Evolutionary conservation across 2,329 filamentous ascomycete species (phyloP).

Genomic region (Phyllosticta capitalensis): DNA sequence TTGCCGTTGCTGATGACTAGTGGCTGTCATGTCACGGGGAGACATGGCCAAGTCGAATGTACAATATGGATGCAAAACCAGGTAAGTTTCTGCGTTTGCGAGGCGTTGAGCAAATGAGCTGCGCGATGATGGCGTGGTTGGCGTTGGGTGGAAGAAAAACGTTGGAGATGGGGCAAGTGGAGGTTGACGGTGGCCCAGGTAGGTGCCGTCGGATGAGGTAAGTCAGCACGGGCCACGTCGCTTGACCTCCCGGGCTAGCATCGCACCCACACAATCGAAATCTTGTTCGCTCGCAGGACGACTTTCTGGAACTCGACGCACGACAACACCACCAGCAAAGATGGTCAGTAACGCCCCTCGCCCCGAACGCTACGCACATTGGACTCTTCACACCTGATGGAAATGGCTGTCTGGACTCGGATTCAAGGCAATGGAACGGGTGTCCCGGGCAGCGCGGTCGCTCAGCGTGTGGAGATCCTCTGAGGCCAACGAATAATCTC

Average conservation of each 20-base stretch:
- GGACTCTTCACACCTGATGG: not conserved
- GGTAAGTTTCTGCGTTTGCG: not conserved
- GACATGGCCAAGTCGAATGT: not conserved
- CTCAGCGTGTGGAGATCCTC: not conserved
- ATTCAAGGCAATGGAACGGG: not conserved
- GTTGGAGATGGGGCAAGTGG: not conserved
- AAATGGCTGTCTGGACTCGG: not conserved
- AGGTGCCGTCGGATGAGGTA: not conserved
- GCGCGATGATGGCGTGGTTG: not conserved
- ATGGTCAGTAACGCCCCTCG: conserved; percentile 10
- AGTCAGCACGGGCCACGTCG: not conserved
- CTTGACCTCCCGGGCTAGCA: not conserved
- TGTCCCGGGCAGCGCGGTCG: not conserved
- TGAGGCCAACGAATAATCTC: not conserved
- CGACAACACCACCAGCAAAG: conserved; percentile 11
- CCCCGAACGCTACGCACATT: not conserved
- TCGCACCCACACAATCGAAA: conserved; percentile 7
- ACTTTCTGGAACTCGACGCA: conserved; percentile 9
- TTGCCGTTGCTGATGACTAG: not conserved
- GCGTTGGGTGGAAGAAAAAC: not conserved
- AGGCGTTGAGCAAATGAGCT: not conserved
- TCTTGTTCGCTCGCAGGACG: conserved; percentile 9
- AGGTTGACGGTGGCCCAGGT: not conserved
- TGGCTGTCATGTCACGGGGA: not conserved
- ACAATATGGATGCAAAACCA: not conserved